Evolutionary conservation across 2,329 filamentous ascomycete species (phyloP), one percentile per base, ranked within the genome.

Genomic region (Sclerotinia trifoliorum): DNA sequence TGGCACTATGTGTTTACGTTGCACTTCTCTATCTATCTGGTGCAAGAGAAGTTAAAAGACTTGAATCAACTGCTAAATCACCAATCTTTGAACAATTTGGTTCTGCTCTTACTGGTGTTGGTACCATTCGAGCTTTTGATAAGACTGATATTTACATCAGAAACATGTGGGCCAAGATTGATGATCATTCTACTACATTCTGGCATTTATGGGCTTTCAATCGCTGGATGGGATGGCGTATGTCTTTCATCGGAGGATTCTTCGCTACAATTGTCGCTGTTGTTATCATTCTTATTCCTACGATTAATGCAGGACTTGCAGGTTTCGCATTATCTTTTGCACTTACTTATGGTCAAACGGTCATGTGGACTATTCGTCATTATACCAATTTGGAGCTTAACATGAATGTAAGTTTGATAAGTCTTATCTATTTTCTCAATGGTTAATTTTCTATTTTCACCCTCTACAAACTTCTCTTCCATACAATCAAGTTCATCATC

Each of bases 51-150:
- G 83, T 90, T 70, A 94, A 94, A 79, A 84, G 92, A 6, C 83
- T 94, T 1, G 91, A 94, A 77, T 92, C 88, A 71, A 92, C 85
- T 3, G 85, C 87, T 67, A 94, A 93, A 78, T 91, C 88, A 0
- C 92, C 92, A 0, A 87, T 94, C 0, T 94, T 93, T 73, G 91
- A 94, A 77, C 88, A 92, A 70, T 94, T 94, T 74, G 89, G 88
- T 15, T 88, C 90, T 1, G 86, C 90, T 0, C 83, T 94, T 13
- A 84, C 86, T 0, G 92, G 92, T 6, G 86, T 95, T 24, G 83
- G 86, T 1, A 94, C 91, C 0, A 92, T 95, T 65, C 86, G 92
- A 17, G 89, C 90, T 0, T 94, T 91, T 72, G 87, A 87, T 71
- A 93, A 92, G 80, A 80, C 83, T 0, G 82, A 86, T 26, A 82